phyloP scores from a whole-genome alignment of 805 yeast genomes.

The Clavispora fructus region DNA sequence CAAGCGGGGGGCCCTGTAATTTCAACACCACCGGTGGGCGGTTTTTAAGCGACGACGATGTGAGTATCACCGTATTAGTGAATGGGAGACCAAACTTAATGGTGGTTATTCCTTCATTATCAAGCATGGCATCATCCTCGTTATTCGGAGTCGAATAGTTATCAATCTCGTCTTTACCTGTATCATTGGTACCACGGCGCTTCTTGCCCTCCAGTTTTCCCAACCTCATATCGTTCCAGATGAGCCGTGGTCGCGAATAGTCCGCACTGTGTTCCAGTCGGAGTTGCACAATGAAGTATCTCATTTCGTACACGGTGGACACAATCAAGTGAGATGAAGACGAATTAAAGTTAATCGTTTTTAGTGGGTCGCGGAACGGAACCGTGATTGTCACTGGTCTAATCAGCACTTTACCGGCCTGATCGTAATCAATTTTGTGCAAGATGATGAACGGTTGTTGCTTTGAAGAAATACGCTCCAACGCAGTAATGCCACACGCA shows the following conservation, averaged over 20 bases:
- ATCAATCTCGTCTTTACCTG: slow-evolving; percentile 8
- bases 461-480: slow-evolving; percentile 59
- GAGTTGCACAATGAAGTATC: slow-evolving; percentile 72
- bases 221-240: slow-evolving; percentile 29
- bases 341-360: slow-evolving; percentile 64
- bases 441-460: slow-evolving; percentile 75
- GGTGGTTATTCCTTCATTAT: slow-evolving; percentile 87
- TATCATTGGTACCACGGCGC: slow-evolving; percentile 12
- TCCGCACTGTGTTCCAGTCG: slow-evolving; percentile 42
- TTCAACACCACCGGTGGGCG: slow-evolving; percentile 29
- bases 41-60: slow-evolving; percentile 33
- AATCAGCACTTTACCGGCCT: slow-evolving; percentile 9
- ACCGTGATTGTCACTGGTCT: slow-evolving; percentile 69
- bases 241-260: slow-evolving; percentile 33
- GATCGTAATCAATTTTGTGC: slow-evolving; percentile 30
- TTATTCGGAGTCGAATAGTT: slow-evolving; percentile 5
- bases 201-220: slow-evolving; percentile 1
- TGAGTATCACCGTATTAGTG: slow-evolving; percentile 33
- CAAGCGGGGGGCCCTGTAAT: slow-evolving; percentile 45
- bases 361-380: slow-evolving; percentile 84
- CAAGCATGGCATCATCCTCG: slow-evolving; percentile 39
- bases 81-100: slow-evolving; percentile 46
- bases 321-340: slow-evolving; percentile 69
- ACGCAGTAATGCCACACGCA: slow-evolving; percentile 80
- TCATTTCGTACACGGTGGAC: slow-evolving; percentile 69